Evolutionary conservation across 495 filamentous ascomycete genomes (phyloP), one percentile per base, ranked within the genome.

Genomic region (Cairneyella variabilis): DNA sequence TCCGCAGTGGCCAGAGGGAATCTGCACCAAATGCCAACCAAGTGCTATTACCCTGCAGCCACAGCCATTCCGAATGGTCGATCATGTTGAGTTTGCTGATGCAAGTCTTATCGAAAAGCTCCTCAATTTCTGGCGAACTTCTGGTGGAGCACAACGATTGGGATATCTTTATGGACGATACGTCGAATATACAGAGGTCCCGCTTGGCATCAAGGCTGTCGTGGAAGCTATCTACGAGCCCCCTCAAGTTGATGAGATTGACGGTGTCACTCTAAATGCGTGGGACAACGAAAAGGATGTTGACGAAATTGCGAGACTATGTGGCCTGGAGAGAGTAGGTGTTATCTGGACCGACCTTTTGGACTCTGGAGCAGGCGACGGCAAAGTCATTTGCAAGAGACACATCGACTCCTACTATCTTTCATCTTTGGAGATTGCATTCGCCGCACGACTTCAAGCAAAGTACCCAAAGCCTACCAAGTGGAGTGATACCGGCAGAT

Each of bases 161-260:
- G 93, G 92, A 25, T 96, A 91, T 62, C 76, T 99, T 1, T 97
- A 97, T 63, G 93, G 93, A 22, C 81, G 85, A 38, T 95, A 95
- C 62, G 82, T 88, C 57, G 89, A 97, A 67, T 99, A 99, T 68
- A 77, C 83, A 10, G 89, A 95, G 61, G 91, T 97, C 11, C 93
- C 93, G 2, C 75, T 99, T 0, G 93, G 93, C 6, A 82, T 97
- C 38, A 99, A 99, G 67, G 93, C 93, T 2, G 84, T 99, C 8
- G 91, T 99, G 0, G 92, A 99, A 69, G 92, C 93, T 25, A 95
- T 99, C 57, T 99, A 97, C 58, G 93, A 99, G 62, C 89, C 91
- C 4, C 95, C 95, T 3, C 93, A 99, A 63, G 72, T 89, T 44
- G 81, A 88, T 59, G 93, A 99, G 65, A 63, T 86, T n/a, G 93